Evolutionary conservation across 2,329 filamentous ascomycete genomes (phyloP).

Genomic region (Neonectria hederae): DNA sequence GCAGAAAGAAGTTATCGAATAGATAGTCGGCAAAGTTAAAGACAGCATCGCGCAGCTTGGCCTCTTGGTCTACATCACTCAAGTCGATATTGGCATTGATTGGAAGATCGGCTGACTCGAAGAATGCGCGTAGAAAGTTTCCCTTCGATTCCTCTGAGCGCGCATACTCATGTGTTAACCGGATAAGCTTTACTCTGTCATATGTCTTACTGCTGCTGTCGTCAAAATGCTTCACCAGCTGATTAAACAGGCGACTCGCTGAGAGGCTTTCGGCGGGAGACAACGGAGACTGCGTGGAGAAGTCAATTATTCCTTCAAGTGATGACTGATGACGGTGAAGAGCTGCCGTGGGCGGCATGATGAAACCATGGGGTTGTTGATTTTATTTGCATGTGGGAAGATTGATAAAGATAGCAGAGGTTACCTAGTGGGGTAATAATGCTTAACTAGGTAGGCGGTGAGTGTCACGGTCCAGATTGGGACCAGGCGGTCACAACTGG

Average conservation of each 20-base stretch:
- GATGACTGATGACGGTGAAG: background rate
- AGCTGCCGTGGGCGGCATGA: background rate
- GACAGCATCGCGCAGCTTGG: too few relatives aligned
- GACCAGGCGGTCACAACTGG: too few relatives aligned
- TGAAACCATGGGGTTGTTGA: too few relatives aligned
- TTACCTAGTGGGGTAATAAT: too few relatives aligned
- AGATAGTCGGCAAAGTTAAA: constrained; percentile 4
- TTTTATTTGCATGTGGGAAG: too few relatives aligned
- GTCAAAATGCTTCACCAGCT: background rate
- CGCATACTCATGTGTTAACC: background rate
- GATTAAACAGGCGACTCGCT: background rate
- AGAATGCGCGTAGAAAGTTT: background rate
- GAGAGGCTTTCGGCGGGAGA: background rate
- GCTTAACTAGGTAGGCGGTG: too few relatives aligned
- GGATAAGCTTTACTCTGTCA: background rate
- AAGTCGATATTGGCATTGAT: too few relatives aligned
- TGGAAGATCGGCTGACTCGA: too few relatives aligned
- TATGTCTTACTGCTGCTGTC: background rate
- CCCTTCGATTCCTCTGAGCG: background rate
- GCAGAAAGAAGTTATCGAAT: constrained; percentile 18
- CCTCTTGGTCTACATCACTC: too few relatives aligned
- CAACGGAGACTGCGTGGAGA: background rate
- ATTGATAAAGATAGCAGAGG: too few relatives aligned
- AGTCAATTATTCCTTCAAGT: background rate
- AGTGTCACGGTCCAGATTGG: too few relatives aligned